phyloP scores from a whole-genome alignment of 371 early-diverging fungal species.

The Choanephora cucurbitarum region DNA sequence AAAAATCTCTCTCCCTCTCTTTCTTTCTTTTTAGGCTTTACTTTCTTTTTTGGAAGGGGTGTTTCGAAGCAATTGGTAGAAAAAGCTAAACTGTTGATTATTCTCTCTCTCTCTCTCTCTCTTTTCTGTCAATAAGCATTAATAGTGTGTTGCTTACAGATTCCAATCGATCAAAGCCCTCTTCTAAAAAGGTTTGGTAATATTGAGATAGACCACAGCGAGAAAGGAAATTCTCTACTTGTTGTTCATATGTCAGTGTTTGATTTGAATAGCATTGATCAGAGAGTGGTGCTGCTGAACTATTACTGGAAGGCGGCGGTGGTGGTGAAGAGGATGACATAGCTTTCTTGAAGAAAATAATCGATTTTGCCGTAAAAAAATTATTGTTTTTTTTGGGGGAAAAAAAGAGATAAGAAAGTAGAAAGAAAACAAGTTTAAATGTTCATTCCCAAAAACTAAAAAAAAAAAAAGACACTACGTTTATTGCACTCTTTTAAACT shows the following conservation, averaged over 20 bases:
- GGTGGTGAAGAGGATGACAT: background rate
- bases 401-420: background rate
- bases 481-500: too few relatives aligned
- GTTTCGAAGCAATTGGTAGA: too few relatives aligned
- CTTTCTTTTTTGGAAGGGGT: slow-evolving; percentile 9
- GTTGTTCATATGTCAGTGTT: slow-evolving; percentile 5
- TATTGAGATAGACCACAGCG: slow-evolving; percentile 38
- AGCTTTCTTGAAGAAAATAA: background rate
- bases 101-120: too few relatives aligned
- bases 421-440: too few relatives aligned
- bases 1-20: too few relatives aligned
- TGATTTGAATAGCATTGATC: background rate
- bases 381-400: background rate
- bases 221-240: slow-evolving; percentile 25
- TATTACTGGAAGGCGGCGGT: background rate
- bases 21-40: too few relatives aligned
- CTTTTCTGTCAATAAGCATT: slow-evolving; percentile 10
- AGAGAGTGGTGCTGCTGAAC: background rate
- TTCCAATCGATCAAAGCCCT: slow-evolving; percentile 48
- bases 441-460: too few relatives aligned
- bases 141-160: slow-evolving; percentile 30
- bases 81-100: too few relatives aligned
- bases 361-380: background rate
- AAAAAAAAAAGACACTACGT: too few relatives aligned
- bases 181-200: slow-evolving; percentile 33